Evolutionary conservation across 2,329 filamentous ascomycete species (phyloP).

Genomic region (Aphanocladium album): DNA sequence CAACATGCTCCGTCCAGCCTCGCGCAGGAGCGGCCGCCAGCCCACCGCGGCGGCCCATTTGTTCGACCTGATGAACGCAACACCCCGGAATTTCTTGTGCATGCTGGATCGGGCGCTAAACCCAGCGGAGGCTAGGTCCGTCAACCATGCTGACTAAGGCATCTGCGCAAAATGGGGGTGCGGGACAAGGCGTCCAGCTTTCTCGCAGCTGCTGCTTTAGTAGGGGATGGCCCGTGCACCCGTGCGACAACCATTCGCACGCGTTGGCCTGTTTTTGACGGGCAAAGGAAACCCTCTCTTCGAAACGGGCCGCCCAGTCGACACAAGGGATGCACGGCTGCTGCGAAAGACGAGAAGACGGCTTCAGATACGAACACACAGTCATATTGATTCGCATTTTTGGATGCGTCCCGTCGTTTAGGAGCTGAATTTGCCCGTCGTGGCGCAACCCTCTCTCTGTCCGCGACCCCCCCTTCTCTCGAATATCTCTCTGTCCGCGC

Average conservation of each 20-base stretch:
- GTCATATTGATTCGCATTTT: not conserved
- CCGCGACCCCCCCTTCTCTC: constrained; percentile 1
- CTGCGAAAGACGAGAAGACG: not conserved
- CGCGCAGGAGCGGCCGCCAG: not conserved
- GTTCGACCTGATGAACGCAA: not conserved
- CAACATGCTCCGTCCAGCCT: not conserved
- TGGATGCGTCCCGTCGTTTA: constrained; percentile 5
- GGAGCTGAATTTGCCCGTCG: not conserved
- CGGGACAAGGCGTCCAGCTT: not conserved
- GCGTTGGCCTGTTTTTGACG: constrained; percentile 12
- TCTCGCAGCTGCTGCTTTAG: not conserved
- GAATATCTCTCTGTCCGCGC: not conserved
- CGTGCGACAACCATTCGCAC: not conserved
- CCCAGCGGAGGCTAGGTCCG: not conserved
- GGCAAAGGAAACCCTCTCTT: not conserved
- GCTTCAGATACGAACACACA: not conserved
- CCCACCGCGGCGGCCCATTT: not conserved
- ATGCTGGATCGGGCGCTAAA: constrained; percentile 8
- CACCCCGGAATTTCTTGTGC: constrained; percentile 4
- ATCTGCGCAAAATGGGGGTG: not conserved
- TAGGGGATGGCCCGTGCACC: constrained; percentile 8
- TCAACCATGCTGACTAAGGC: constrained; percentile 2
- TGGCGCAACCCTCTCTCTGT: constrained; percentile 1
- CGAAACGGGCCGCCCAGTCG: no score
- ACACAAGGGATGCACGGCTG: not conserved